Conservation (phyloP, 345 rosid species). For the Anacardium occidentale region DNA sequence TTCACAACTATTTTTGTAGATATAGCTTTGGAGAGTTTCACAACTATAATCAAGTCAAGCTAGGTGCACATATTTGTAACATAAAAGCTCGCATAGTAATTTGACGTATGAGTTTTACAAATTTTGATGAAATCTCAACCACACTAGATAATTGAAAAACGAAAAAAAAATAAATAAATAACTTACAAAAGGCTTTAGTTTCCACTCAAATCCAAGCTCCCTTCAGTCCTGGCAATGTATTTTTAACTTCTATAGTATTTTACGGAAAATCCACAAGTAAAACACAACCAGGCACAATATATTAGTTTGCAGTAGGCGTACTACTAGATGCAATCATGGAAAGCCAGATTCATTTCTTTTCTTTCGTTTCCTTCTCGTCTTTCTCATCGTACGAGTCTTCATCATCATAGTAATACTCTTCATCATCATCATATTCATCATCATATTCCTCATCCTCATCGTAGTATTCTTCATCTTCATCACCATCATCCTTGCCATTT, state of each 20-base stretch:
- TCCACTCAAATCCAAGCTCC: slow-evolving; percentile 14
- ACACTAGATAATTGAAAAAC: background rate
- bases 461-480: slow-evolving; percentile 25
- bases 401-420: slow-evolving; percentile 39
- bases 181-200: background rate
- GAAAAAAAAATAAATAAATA: no score
- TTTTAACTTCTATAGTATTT: slow-evolving; percentile 1
- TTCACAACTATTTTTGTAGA: no score
- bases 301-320: background rate
- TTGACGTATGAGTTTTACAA: background rate
- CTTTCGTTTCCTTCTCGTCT: slow-evolving; percentile 26
- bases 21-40: no score
- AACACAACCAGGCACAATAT: slow-evolving; percentile 12
- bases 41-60: no score
- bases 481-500: slow-evolving; percentile 34
- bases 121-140: background rate
- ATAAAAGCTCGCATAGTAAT: background rate
- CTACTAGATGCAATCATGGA: slow-evolving; percentile 3
- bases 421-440: slow-evolving; percentile 37
- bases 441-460: slow-evolving; percentile 18
- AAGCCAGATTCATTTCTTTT: slow-evolving; percentile 24
- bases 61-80: no score
- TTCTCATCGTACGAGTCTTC: slow-evolving; percentile 42
- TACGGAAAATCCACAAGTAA: slow-evolving; percentile 9
- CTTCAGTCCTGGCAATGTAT: slow-evolving; percentile 3